Base-by-base conservation (phyloP, 2,329 filamentous ascomycete species). In the Nemania sp. region DNA sequence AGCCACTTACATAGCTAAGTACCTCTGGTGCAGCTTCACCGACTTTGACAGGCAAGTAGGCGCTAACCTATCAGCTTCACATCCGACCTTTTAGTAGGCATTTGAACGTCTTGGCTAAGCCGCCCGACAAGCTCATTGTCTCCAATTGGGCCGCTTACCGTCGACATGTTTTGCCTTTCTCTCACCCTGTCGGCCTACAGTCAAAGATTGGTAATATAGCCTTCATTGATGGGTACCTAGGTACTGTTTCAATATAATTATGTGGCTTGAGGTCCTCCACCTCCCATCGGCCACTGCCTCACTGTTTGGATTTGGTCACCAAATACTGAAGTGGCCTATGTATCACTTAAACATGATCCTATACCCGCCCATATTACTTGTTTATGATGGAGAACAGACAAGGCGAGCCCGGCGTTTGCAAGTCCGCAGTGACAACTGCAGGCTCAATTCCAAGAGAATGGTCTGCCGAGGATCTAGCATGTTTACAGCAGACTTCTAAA, bases 321-420 rank as follows among this genome's bases (percentile, higher is more conserved):
- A 44, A 17, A 33, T 9, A 28, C 26, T 33, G 33, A 33, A 23
- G 41, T n/a, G 31, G 28, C 41, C 28, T 28, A n/a, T 44, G 41
- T 44, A 33, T 28, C 19, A 33, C 41, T 33, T 33, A 2, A 33
- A 44, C 41, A 19, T 33, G 17, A 31, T 33, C 33, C 26, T 23
- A 44, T 36, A 26, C 43, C 20, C 43, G 43, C 30, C 43, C 20
- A 17, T 19, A 19, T 46, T 46, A 14, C 31, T 46, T 36, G 22
- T 46, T 36, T 36, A 33, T 23, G 28, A 46, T 46, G 31, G 31
- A 46, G 30, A 46, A 46, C 24, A 12, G 28, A 46, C 43, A 36
- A 36, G 43, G n/a, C 9, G 15, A 30, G 3, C 12, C 40, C 24
- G 40, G 6, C 14, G 23, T 24, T 26, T 46, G 30, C 19, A 36